Evolutionary conservation across 148 eudicot genomes (phyloP).

Genomic region (Limonium bicolor): DNA sequence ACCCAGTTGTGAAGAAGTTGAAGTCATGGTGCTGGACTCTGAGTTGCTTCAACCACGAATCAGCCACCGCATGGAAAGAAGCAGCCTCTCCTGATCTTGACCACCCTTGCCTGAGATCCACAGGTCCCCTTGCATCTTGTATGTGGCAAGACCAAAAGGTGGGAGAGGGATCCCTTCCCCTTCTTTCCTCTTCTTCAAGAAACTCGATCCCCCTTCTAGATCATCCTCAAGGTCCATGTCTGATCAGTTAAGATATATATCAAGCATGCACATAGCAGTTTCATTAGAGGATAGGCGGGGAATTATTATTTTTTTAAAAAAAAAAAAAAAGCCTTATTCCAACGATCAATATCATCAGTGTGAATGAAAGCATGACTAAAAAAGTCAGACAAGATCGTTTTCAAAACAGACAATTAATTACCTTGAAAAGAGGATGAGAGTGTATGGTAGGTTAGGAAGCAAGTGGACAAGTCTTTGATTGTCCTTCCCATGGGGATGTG

Average conservation of each 20-base stretch:
- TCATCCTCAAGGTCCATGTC: conserved; percentile 64
- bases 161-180: conserved; percentile 63
- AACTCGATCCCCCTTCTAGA: conserved; percentile 7
- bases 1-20: conserved; percentile 71
- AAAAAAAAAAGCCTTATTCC: not conserved
- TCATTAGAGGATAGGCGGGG: no score
- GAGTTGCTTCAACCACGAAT: conserved; percentile 92
- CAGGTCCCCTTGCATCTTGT: conserved; percentile 79
- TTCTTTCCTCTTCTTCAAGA: conserved; percentile 43
- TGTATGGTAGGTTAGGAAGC: conserved; percentile 86
- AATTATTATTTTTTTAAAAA: no score
- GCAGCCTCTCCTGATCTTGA: conserved; percentile 52
- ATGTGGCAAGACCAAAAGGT: conserved; percentile 78
- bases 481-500: conserved; percentile 88
- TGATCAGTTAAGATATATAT: conserved; percentile 1
- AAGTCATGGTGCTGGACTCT: conserved; percentile 91
- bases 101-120: conserved; percentile 56
- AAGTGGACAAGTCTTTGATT: conserved; percentile 63
- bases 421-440: conserved; percentile 96
- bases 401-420: no score
- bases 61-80: conserved; percentile 72
- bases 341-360: not conserved
- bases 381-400: no score
- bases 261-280: not conserved
- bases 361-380: not conserved